Percentiles rank a stretch among this genome's conserved stretches.
These are phyloP conservation scores for Colletotrichum magnum DNA, from an alignment of 2,329 filamentous ascomycete species.

Conservation along the genomic window DNA sequence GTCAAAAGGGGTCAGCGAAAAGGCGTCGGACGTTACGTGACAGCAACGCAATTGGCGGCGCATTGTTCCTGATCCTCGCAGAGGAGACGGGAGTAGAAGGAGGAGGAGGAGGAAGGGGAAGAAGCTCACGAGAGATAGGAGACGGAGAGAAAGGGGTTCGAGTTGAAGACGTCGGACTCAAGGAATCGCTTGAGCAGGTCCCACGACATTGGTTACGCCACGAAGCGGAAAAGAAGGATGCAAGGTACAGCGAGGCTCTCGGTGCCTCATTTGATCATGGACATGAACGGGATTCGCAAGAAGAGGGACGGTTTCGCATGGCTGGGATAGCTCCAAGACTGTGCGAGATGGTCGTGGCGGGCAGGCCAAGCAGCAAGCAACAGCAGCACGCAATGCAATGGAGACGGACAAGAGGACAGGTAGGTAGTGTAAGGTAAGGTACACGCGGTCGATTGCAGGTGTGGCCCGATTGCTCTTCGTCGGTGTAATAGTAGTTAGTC, in stretches of 20 bases:
- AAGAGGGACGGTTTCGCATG: conserved; percentile 45
- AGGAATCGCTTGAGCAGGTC: conserved; percentile 91
- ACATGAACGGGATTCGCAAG: conserved; percentile 45
- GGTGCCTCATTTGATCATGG: conserved; percentile 55
- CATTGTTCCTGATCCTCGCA: neutral
- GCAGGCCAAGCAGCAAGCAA: neutral
- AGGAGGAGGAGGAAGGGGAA: conserved; percentile 37
- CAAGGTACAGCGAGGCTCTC: conserved; percentile 46
- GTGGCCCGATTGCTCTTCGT: conserved; percentile 20
- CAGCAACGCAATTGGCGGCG: conserved; percentile 14
- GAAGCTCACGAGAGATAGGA: conserved; percentile 86
- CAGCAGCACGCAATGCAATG: conserved; percentile 25
- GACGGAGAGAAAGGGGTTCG: conserved; percentile 89
- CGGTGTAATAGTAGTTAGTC: conserved; percentile 17
- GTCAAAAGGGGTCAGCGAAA: conserved; percentile 26
- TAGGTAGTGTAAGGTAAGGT: conserved; percentile 9
- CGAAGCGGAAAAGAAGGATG: conserved; percentile 46
- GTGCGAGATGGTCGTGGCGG: neutral
- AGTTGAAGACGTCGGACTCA: conserved; percentile 94
- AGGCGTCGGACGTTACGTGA: conserved; percentile 13
- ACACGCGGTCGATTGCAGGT: conserved; percentile 18
- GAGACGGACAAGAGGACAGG: conserved; percentile 5
- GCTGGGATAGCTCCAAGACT: conserved; percentile 39
- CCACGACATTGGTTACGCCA: conserved; percentile 77
- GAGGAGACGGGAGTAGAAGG: neutral